Base-by-base conservation (phyloP, 768 basidiomycete genomes). In the Collybia sordida region DNA sequence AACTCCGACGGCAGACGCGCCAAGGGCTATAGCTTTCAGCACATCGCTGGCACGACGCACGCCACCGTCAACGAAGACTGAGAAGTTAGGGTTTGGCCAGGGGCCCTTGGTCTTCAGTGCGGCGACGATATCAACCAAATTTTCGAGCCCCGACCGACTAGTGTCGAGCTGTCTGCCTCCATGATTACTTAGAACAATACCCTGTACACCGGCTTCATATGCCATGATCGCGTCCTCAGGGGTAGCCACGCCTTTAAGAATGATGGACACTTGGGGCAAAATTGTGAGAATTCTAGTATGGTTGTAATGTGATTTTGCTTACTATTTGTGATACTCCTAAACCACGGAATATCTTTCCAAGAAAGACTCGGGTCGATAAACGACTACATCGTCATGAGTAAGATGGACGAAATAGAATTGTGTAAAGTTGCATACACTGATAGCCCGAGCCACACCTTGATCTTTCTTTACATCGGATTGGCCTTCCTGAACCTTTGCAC, bases 351-450 rank as follows among this genome's bases (percentile, higher is more conserved):
- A 59, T 95, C 92, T 31, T 77, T 77, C 95, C 95, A 97, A 49
- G 79, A 78, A 43, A 97, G 69, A 4, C 85, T 79, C 0, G 95
- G 92, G 62, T 98, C 95, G 55, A 98, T 97, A 68, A 98, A 98
- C 1, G 89, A 89, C 82, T 93, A 49, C 22, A 40, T 9, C 22
- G 25, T 24, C 28, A 4, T 52, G 38, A 12, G 47, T 18, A 22
- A 34, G 42, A 5, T 12, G 39, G 28, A 39, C 18, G 24, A 35
- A 44, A 21, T 9, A 44, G 14, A 12, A 36, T 19, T n/a, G 6
- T 11, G 17, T 15, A 39, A 34, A 46, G 40, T 23, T 43, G 28
- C 65, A 53, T 66, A 88, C 88, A 51, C 86, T 90, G 63, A 97
- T 97, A 8, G 95, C 95, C 47, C 93, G 73, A 3, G 95, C 93